Percentiles rank a stretch among this genome's conserved stretches.
Evolutionary conservation across 2,329 filamentous ascomycete species (phyloP).

Genomic region (Ampelomyces quisqualis): DNA sequence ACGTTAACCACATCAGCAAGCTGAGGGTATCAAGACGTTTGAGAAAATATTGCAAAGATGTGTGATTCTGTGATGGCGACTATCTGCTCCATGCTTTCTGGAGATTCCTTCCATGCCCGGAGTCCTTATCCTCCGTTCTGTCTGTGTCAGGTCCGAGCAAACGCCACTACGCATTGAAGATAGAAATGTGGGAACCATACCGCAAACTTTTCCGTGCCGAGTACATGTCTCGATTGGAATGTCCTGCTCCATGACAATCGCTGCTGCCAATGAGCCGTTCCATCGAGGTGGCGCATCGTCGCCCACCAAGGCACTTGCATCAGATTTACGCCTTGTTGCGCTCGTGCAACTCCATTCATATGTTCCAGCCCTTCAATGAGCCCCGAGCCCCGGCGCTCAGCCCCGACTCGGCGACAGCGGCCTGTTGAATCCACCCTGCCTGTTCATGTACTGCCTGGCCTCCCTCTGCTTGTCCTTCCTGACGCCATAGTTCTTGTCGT

Average conservation of each 20-base stretch:
- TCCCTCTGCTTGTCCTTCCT: conserved; percentile 91
- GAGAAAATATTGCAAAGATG: too few relatives aligned
- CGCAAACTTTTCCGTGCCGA: not conserved
- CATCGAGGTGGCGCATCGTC: not conserved
- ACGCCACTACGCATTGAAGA: not conserved
- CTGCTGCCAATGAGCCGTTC: not conserved
- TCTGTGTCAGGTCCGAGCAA: conserved; percentile 7
- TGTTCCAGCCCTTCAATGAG: not conserved
- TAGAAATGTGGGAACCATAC: conserved; percentile 7
- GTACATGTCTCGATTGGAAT: not conserved
- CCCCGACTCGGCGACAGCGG: conserved; percentile 58
- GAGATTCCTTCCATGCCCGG: too few relatives aligned
- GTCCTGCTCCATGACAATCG: not conserved
- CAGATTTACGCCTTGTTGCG: not conserved
- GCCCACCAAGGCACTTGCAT: not conserved
- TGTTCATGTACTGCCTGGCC: conserved; percentile 97
- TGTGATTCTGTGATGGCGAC: too few relatives aligned
- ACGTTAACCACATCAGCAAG: too few relatives aligned
- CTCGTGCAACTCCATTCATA: not conserved
- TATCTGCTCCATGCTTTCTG: too few relatives aligned
- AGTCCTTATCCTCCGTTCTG: conserved; percentile 4
- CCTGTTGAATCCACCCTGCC: conserved; percentile 77
- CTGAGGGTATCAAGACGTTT: too few relatives aligned
- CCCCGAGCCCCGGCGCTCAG: conserved; percentile 7
- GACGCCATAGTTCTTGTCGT: conserved; percentile 74